Base-by-base conservation (phyloP, 2,329 filamentous ascomycete species). In the Cyclaneusma minus region DNA sequence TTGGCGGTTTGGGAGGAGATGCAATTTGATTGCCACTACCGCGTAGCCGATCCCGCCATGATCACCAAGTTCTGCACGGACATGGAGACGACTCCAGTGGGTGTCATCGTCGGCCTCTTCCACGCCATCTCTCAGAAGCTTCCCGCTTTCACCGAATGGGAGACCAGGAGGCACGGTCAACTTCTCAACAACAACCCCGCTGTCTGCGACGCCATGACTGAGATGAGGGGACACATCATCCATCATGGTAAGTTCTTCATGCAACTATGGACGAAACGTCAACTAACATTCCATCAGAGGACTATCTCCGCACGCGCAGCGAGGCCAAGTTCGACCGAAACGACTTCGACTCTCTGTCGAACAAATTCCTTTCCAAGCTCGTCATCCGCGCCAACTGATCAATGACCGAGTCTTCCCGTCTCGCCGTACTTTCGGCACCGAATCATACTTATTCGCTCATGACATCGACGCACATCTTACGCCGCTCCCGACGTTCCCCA, bases 21-120 rank as follows among this genome's bases (percentile, higher is more conserved):
- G 73, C 85, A 95, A 52, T 95, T 94, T 47, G 87, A 95, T 57
- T 91, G 81, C 64, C 82, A 93, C 57, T 95, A 93, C 64, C 79
- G 87, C 27, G 76, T 91, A 3, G 83, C 81, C 4, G 85, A 94
- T 49, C 67, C 78, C 28, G 64, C 68, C 25, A 78, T 79, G 4
- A 85, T 93, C 35, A 73, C 87, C 47, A 93, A 92, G 58, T 95
- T 95, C 64, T 94, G 85, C 62, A 70, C 62, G 31, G 87, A 95
- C 48, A 95, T 95, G 87, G 87, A 95, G 60, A 81, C 79, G 7
- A 92, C 80, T 6, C 87, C 87, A 1, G 85, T 95, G 21, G 87
- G 87, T 42, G 87, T 95, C 43, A 92, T 95, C 44, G 84, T 93
- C 37, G 87, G 87, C 23, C 68, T 95, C 16, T 95, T 95, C 72